Conservation (phyloP, 2,329 filamentous ascomycete genomes). For the Phyllosticta paracitricarpa region DNA sequence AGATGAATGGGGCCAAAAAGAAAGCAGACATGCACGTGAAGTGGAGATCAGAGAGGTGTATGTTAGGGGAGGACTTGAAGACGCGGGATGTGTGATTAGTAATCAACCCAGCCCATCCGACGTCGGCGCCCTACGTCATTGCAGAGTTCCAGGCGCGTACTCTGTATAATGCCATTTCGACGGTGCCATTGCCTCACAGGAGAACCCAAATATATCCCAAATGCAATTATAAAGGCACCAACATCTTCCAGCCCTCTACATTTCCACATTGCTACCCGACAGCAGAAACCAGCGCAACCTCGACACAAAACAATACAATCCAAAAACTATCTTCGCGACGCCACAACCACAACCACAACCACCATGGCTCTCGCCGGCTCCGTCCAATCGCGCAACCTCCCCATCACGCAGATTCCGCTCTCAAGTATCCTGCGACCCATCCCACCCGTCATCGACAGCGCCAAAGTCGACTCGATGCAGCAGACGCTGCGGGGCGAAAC, state of each 20-base stretch:
- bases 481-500: conserved; percentile 9
- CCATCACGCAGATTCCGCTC: conserved; percentile 8
- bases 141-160: not conserved
- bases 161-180: not conserved
- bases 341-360: not conserved
- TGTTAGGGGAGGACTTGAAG: not conserved
- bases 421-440: conserved; percentile 9
- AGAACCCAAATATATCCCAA: not conserved
- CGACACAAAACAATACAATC: not conserved
- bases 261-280: not conserved
- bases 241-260: not conserved
- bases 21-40: not conserved
- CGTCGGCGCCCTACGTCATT: conserved; percentile 8
- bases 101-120: not conserved
- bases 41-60: not conserved
- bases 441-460: conserved; percentile 11
- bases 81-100: not conserved
- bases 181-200: not conserved
- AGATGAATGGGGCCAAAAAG: not conserved
- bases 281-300: not conserved
- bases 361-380: conserved; percentile 10
- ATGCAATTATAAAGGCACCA: not conserved
- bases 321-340: not conserved
- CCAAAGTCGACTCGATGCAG: conserved; percentile 12
- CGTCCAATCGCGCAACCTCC: conserved; percentile 9